A percentile compares a stretch with the other conserved stretches of the same genome.
phyloP scores from a whole-genome alignment of 305 asterid species.

The Caryopteris hybrid region DNA sequence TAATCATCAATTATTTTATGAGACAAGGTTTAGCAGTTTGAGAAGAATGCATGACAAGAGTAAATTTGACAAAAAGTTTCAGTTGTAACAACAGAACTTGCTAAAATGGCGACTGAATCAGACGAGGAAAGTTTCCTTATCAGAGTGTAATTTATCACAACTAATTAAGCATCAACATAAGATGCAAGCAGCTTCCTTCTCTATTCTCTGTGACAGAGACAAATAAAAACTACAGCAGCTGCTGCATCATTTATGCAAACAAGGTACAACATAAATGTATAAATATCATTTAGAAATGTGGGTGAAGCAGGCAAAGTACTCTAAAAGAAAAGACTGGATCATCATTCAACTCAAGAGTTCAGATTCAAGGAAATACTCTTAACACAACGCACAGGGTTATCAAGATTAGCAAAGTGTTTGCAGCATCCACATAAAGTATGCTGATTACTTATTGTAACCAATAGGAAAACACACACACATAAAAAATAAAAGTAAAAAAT shows the following conservation, averaged over 20 bases:
- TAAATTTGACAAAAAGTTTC: not conserved
- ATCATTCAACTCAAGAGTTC: not conserved
- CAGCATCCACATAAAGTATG: not conserved
- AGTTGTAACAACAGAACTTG: not conserved
- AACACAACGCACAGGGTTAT: not conserved
- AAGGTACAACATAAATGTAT: not conserved
- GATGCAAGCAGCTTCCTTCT: conserved; percentile 2
- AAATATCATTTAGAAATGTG: not conserved
- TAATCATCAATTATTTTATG: not conserved
- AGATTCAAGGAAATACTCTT: conserved; percentile 3
- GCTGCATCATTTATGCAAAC: not conserved
- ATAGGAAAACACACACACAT: not conserved
- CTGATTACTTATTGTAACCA: not conserved
- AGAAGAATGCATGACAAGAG: not conserved
- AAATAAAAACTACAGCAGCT: not conserved
- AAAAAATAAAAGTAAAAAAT: not conserved
- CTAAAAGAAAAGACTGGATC: not conserved
- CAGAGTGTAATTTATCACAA: not conserved
- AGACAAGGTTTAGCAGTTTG: not conserved
- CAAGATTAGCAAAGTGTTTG: not conserved
- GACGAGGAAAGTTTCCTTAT: not conserved
- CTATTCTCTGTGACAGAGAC: not conserved
- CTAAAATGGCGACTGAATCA: not conserved
- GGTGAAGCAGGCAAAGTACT: not conserved
- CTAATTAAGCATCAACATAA: conserved; percentile 1